Percentiles rank a stretch among this genome's conserved stretches.
phyloP scores from a whole-genome alignment of 2,329 filamentous ascomycete species.

The Alternaria hordeiaustralica region DNA sequence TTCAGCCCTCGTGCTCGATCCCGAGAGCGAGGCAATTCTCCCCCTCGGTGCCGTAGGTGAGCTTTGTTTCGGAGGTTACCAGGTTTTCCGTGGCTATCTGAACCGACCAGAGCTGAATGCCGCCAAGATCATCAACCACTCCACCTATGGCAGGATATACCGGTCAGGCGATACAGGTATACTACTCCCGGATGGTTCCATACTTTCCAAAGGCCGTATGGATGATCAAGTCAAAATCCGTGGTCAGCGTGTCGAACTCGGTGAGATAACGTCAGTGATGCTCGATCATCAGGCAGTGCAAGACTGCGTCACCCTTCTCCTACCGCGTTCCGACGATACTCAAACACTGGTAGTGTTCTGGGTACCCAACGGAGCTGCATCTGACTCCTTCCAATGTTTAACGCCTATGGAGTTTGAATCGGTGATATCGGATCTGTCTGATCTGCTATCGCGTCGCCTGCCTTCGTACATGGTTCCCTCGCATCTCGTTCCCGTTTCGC shows the following conservation, averaged over 20 bases:
- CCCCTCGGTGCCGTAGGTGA: conserved; percentile 79
- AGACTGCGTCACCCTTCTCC: conserved; percentile 70
- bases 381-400: conserved; percentile 47
- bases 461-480: conserved; percentile 82
- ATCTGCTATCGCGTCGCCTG: conserved; percentile 62
- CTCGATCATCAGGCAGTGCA: conserved; percentile 59
- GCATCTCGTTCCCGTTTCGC: conserved; percentile 71
- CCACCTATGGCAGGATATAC: conserved; percentile 74
- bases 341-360: conserved; percentile 72
- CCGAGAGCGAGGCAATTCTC: conserved; percentile 51
- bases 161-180: conserved; percentile 83
- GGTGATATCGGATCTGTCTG: conserved; percentile 56
- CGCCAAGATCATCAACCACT: conserved; percentile 73
- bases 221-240: conserved; percentile 85
- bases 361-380: conserved; percentile 53
- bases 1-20: conserved; percentile 70
- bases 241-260: conserved; percentile 79
- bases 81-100: conserved; percentile 77
- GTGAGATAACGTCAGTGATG: conserved; percentile 73
- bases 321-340: conserved; percentile 54
- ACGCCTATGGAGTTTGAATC: conserved; percentile 41
- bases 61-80: conserved; percentile 84
- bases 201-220: conserved; percentile 74
- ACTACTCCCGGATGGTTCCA: conserved; percentile 76
- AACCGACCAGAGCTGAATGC: conserved; percentile 67